A percentile compares a stretch with the other conserved stretches of the same genome.
phyloP scores from a whole-genome alignment of 2,329 filamentous ascomycete genomes.

The Botrytis sinoallii region DNA sequence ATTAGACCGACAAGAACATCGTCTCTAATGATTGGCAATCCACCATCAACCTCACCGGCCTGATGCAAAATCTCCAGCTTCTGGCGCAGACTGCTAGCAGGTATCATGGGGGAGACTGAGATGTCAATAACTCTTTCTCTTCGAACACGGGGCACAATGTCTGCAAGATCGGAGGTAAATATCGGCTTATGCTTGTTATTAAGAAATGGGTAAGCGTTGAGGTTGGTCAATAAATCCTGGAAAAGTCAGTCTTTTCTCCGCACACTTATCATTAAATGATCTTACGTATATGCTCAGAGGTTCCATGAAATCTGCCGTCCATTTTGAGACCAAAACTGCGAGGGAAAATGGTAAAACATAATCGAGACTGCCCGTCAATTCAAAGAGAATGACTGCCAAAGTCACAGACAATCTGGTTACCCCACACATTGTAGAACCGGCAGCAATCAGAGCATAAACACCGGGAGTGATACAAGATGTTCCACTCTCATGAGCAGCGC shows the following conservation, averaged over 20 bases:
- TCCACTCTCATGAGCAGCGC: slow-evolving; percentile 62
- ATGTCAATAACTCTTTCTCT: slow-evolving; percentile 85
- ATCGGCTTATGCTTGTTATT: slow-evolving; percentile 92
- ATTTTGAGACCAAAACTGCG: slow-evolving; percentile 91
- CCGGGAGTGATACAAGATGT: slow-evolving; percentile 90
- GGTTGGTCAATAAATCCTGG: slow-evolving; percentile 84
- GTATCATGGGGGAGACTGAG: slow-evolving; percentile 73
- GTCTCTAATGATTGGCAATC: slow-evolving; percentile 79
- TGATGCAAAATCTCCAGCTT: slow-evolving; percentile 81
- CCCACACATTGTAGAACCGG: slow-evolving; percentile 96
- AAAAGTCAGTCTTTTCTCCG: slow-evolving; percentile 25
- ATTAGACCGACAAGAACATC: slow-evolving; percentile 84
- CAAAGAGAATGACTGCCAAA: slow-evolving; percentile 90
- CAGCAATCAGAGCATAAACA: slow-evolving; percentile 93
- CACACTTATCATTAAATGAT: neutral
- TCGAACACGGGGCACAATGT: slow-evolving; percentile 76
- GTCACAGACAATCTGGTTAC: slow-evolving; percentile 93
- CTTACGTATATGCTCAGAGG: slow-evolving; percentile 84
- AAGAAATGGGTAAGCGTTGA: slow-evolving; percentile 98
- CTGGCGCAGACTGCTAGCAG: slow-evolving; percentile 69
- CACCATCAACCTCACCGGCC: slow-evolving; percentile 87
- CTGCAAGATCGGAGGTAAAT: slow-evolving; percentile 83
- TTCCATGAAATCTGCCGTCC: slow-evolving; percentile 94
- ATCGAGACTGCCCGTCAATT: slow-evolving; percentile 89
- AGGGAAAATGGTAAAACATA: slow-evolving; percentile 94